A percentile compares a stretch with the other conserved stretches of the same genome.
Evolutionary conservation across 768 basidiomycete genomes (phyloP).

Genomic region (Podaxis sp.): DNA sequence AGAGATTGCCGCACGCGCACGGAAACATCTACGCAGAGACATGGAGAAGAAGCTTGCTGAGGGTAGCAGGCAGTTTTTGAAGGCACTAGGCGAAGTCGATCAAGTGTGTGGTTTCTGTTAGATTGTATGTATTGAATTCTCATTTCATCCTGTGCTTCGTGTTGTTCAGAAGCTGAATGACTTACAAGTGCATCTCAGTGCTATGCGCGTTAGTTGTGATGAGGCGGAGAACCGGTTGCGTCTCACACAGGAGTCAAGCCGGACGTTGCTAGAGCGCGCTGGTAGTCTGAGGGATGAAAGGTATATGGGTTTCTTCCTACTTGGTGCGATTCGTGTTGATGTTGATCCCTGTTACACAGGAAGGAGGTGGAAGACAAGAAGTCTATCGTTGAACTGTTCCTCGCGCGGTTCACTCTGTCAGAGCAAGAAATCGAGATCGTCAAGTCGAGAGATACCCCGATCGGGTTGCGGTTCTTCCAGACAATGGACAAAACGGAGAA

Average conservation of each 20-base stretch:
- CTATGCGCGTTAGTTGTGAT: conserved; percentile 83
- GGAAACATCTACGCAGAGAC: conserved; percentile 80
- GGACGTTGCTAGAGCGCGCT: conserved; percentile 79
- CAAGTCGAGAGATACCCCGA: conserved; percentile 73
- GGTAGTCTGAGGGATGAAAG: conserved; percentile 73
- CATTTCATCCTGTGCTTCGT: neutral
- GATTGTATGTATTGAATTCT: conserved; percentile 9
- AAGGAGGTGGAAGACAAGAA: conserved; percentile 69
- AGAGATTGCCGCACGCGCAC: conserved; percentile 69
- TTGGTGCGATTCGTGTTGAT: neutral
- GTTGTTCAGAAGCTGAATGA: conserved; percentile 73
- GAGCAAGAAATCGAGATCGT: conserved; percentile 73
- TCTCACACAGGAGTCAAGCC: conserved; percentile 75
- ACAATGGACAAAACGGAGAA: conserved; percentile 85
- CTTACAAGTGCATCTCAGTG: conserved; percentile 71
- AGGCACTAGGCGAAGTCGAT: conserved; percentile 87
- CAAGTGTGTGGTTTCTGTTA: conserved; percentile 55
- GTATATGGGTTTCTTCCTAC: conserved; percentile 36
- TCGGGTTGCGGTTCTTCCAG: conserved; percentile 76
- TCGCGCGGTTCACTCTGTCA: conserved; percentile 81
- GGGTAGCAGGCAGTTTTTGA: conserved; percentile 80
- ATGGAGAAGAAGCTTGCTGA: conserved; percentile 81
- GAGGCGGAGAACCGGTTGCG: conserved; percentile 78
- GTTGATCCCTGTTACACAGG: conserved; percentile 34
- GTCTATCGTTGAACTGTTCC: conserved; percentile 76